Percentiles rank a stretch among this genome's conserved stretches.
Conservation (phyloP, 768 basidiomycete species). For the Panellus pusillus region DNA sequence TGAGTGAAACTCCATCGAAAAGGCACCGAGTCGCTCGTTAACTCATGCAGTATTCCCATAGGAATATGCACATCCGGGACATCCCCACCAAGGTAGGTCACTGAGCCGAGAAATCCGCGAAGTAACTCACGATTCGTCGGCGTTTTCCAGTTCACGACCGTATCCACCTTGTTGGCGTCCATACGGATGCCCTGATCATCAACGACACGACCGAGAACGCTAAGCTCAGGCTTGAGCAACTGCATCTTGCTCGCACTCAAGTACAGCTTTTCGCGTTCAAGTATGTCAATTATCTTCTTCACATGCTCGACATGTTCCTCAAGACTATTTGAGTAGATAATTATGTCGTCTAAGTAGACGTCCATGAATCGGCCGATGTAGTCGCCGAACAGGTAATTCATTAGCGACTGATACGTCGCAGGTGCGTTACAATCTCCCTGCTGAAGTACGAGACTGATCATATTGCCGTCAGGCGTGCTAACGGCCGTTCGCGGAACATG, state of each 20-base stretch:
- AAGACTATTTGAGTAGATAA: conserved; percentile 31
- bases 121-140: not conserved
- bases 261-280: conserved; percentile 25
- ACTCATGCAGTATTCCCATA: not conserved
- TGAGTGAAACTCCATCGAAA: not conserved
- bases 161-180: conserved; percentile 36
- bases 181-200: conserved; percentile 31
- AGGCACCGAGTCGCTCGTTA: not conserved
- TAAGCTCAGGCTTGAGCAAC: conserved; percentile 20
- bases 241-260: conserved; percentile 23
- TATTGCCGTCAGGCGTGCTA: conserved; percentile 2
- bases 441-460: conserved; percentile 7
- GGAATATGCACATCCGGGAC: not conserved
- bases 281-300: conserved; percentile 19
- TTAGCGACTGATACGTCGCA: conserved; percentile 37
- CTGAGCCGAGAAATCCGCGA: not conserved
- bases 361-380: conserved; percentile 33
- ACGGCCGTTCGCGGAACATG: conserved; percentile 18
- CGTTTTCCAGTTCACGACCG: conserved; percentile 14
- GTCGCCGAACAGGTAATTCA: conserved; percentile 31
- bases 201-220: conserved; percentile 32
- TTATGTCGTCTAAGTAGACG: conserved; percentile 39
- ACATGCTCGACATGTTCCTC: conserved; percentile 24
- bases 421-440: conserved; percentile 10
- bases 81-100: not conserved